Evolutionary conservation across 805 yeast genomes (phyloP).

Genomic region (Monosporozyma yasuniensis): DNA sequence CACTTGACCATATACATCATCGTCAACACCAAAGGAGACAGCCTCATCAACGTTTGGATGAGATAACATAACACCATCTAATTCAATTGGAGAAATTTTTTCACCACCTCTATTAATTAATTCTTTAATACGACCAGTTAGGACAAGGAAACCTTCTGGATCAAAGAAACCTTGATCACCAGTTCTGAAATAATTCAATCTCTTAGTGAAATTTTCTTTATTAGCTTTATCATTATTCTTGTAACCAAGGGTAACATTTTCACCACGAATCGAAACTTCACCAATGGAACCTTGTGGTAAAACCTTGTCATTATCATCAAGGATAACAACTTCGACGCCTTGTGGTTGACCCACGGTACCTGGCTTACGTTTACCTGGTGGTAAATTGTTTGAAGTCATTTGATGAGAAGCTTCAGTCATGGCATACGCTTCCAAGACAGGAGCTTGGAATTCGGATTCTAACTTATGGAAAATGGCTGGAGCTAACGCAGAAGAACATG

Average conservation of each 20-base stretch:
- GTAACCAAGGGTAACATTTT: slow-evolving; percentile 63
- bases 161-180: slow-evolving; percentile 69
- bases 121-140: slow-evolving; percentile 68
- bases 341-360: slow-evolving; percentile 70
- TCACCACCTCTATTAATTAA: slow-evolving; percentile 73
- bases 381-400: slow-evolving; percentile 63
- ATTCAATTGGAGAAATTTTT: slow-evolving; percentile 64
- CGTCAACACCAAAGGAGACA: slow-evolving; percentile 60
- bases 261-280: slow-evolving; percentile 61
- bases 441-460: slow-evolving; percentile 51
- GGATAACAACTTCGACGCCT: slow-evolving; percentile 54
- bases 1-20: slow-evolving; percentile 59
- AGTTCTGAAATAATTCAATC: slow-evolving; percentile 56
- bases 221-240: slow-evolving; percentile 66
- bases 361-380: slow-evolving; percentile 55
- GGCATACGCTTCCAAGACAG: slow-evolving; percentile 70
- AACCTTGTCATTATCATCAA: slow-evolving; percentile 41
- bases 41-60: slow-evolving; percentile 61
- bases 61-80: slow-evolving; percentile 52
- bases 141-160: slow-evolving; percentile 45
- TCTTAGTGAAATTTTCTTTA: slow-evolving; percentile 49
- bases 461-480: slow-evolving; percentile 52
- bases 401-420: slow-evolving; percentile 81
- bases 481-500: slow-evolving; percentile 65
- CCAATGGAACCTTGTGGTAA: slow-evolving; percentile 49